Conservation (phyloP, 257 asterid species). For the Solanum corneliomulleri region DNA sequence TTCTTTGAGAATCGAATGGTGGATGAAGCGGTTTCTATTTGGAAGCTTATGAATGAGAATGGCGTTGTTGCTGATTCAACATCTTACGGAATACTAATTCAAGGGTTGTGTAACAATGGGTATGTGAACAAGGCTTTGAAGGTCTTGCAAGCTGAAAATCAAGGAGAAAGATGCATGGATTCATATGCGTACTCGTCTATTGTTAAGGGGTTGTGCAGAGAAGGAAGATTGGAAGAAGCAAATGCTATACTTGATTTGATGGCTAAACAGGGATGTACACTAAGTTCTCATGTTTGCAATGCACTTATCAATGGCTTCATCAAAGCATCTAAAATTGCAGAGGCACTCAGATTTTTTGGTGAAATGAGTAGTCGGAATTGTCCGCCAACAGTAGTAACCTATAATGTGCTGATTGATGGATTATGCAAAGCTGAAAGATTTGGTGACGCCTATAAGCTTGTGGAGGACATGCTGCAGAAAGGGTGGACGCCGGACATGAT, state of each 20-base stretch:
- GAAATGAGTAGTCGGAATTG: constrained; percentile 42
- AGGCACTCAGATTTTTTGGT: constrained; percentile 37
- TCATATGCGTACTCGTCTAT: constrained; percentile 60
- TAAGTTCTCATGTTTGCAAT: constrained; percentile 59
- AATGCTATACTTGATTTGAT: constrained; percentile 41
- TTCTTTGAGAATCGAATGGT: constrained; percentile 44
- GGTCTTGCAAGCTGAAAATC: constrained; percentile 43
- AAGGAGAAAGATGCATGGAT: constrained; percentile 34
- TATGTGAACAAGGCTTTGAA: constrained; percentile 41
- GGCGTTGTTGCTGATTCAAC: constrained; percentile 44
- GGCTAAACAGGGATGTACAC: constrained; percentile 37
- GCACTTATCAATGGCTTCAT: constrained; percentile 60
- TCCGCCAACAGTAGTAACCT: constrained; percentile 57
- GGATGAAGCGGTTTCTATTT: constrained; percentile 42
- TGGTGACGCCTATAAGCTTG: constrained; percentile 51
- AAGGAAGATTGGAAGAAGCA: constrained; percentile 63
- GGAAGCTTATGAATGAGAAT: constrained; percentile 51
- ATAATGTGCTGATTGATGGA: constrained; percentile 68
- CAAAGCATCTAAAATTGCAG: constrained; percentile 49
- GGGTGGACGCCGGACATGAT: constrained; percentile 54
- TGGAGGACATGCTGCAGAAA: constrained; percentile 70
- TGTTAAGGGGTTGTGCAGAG: constrained; percentile 54
- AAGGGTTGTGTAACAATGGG: constrained; percentile 75
- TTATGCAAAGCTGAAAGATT: constrained; percentile 60
- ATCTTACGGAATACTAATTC: constrained; percentile 52